A percentile compares a stretch with the other conserved stretches of the same genome.
These are phyloP conservation scores for Populus simonii DNA, from an alignment of 345 rosid genomes.

Conservation along the genomic window DNA sequence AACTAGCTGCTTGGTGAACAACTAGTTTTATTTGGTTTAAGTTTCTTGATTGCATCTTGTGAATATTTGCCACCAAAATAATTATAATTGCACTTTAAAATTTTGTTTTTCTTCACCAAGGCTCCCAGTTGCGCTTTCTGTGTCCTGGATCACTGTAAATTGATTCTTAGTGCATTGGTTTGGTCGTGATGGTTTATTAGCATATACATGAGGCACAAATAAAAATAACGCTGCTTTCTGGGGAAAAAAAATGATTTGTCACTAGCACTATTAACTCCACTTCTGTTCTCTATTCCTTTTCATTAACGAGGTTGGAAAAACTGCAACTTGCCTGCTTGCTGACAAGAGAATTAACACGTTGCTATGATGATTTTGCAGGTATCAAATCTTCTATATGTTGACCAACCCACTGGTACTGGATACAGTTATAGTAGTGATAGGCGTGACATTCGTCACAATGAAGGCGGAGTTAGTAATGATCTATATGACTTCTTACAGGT, in stretches of 20 bases:
- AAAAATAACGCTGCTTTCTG: background rate
- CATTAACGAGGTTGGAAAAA: background rate
- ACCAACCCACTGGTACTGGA: conserved; percentile 98
- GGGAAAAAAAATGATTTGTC: background rate
- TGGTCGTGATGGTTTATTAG: background rate
- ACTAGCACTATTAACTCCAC: background rate
- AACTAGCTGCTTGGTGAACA: background rate
- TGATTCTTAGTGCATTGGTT: background rate
- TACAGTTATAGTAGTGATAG: conserved; percentile 86
- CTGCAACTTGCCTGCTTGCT: background rate
- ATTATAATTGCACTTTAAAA: background rate
- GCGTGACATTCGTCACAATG: conserved; percentile 83
- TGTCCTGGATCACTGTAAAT: background rate
- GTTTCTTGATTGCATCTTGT: background rate
- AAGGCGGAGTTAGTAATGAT: conserved; percentile 84
- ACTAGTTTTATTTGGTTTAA: background rate
- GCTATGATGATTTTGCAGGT: conserved; percentile 44
- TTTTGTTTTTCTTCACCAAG: background rate
- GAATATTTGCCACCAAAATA: background rate
- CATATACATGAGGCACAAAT: background rate
- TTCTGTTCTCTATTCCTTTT: background rate
- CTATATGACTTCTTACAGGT: conserved; percentile 98
- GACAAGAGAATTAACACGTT: background rate
- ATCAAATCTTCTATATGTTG: conserved; percentile 89
- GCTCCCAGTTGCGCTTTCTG: background rate